phyloP scores from a whole-genome alignment of 164 flowering plant genomes.

The Piper longum region DNA sequence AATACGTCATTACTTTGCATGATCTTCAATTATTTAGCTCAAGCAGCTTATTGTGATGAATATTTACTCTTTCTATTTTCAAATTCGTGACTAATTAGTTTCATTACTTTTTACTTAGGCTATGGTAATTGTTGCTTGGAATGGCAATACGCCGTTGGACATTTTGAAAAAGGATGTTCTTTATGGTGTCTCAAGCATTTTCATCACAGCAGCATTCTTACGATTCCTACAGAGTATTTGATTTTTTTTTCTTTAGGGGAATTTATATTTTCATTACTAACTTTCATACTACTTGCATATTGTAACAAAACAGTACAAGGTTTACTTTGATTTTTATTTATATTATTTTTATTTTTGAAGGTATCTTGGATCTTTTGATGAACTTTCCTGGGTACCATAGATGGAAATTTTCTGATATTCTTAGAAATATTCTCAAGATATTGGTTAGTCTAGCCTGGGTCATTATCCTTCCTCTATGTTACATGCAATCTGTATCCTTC shows the following conservation, averaged over 20 bases:
- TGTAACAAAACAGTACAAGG: not conserved
- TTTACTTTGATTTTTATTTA: not conserved
- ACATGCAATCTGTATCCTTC: constrained; percentile 28
- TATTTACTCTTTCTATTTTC: no score
- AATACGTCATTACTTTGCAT: no score
- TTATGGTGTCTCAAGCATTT: constrained; percentile 65
- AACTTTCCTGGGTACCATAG: constrained; percentile 84
- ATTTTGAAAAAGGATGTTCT: constrained; percentile 39
- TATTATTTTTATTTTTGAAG: constrained; percentile 22
- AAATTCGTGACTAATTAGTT: not conserved
- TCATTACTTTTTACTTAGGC: constrained; percentile 31
- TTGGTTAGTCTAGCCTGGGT: constrained; percentile 72
- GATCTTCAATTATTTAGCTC: no score
- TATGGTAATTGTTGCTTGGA: constrained; percentile 71
- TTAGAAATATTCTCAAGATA: constrained; percentile 73
- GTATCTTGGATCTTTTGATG: constrained; percentile 67
- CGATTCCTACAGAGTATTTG: constrained; percentile 74
- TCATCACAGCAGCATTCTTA: constrained; percentile 84
- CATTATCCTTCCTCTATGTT: constrained; percentile 57
- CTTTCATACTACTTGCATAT: not conserved
- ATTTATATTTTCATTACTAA: not conserved
- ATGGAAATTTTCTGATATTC: constrained; percentile 70
- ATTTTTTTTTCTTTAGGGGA: not conserved
- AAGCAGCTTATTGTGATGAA: no score
- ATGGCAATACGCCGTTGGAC: constrained; percentile 28